Base-by-base conservation (phyloP, 257 asterid genomes). In the Parsonsia alboflavescens region DNA sequence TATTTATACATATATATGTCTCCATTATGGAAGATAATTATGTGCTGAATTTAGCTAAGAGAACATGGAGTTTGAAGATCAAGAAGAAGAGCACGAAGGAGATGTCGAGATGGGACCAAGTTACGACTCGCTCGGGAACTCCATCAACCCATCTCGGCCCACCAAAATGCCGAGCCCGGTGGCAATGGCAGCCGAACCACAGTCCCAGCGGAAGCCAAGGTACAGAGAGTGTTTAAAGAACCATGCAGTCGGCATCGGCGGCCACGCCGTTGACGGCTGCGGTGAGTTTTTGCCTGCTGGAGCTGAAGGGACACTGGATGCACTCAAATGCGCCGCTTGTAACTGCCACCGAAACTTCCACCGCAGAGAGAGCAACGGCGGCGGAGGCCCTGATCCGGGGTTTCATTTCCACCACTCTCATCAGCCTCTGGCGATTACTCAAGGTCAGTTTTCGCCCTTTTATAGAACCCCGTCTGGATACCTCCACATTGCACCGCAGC, bases 311-410 rank as follows among this genome's bases (percentile, higher is more conserved):
- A 77, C 88, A 0, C 84, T 85, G 0, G 96, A 88, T 22, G 84
- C 89, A 26, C 90, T 91, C 58, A 81, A 77, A 71, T 91, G 97
- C 82, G 97, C 96, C 73, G 90, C 92, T 77, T 89, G 96, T 76
- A 85, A 63, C 65, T 91, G 96, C 87, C 97, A 91, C 88, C 93
- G 96, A 71, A 91, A 86, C 77, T 91, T 91, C 77, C 97, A 91
- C 92, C 89, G 93, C 59, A 89, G 83, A 64, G 96, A 87, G 12
- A 59, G 53, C 64, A 74, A 78, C 63, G 52, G 54, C 76, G 76
- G 58, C 41, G 69, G 77, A 19, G 71, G 80, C 67, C 0, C 74
- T 46, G 50, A 79, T 66, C 50, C 62, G 49, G 71, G 44, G 4
- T 65, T 64, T 22, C 68, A 65, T 65, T 73, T 71, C 68, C 77